Evolutionary conservation across 2,329 filamentous ascomycete genomes (phyloP), one percentile per base, ranked within the genome.

Genomic region (Hypoxylon sp.): DNA sequence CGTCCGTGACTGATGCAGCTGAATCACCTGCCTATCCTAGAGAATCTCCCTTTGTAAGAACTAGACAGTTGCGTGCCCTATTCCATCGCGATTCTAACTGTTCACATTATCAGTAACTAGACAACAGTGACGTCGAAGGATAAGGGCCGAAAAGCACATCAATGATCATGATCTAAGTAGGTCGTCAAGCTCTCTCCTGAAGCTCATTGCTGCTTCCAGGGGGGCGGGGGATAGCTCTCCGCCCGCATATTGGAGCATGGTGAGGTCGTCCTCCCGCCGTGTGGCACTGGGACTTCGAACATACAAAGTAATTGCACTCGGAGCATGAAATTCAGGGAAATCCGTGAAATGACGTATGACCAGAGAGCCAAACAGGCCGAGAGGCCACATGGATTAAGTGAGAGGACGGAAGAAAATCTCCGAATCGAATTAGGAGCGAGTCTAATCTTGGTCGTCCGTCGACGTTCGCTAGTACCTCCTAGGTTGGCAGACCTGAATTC

Each of bases 171-270:
- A 23, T n/a, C 15, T 29, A 24, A 47, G 43, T n/a, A n/a, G n/a
- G n/a, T n/a, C n/a, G 31, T 15, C n/a, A 15, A 35, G 31, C 31
- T 35, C 50, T 50, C 35, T 18, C 55, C 29, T 60, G 51, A 47
- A 60, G 43, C 29, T 56, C 35, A 35, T 61, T 53, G 59, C 60
- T 66, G 27, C 42, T 65, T 67, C 55, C 50, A 63, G 63, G 64
- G 60, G 60, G 55, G 49, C 65, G 66, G 67, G 64, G 56, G 49
- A 50, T 68, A 51, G 62, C 50, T 57, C 61, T 67, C 67, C 66
- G 67, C 50, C 55, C 5, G 15, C 57, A 58, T 56, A 64, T 62
- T 58, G 56, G 58, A 37, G 41, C 54, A 58, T 51, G 58, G 48
- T 63, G 61, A 56, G 46, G 40, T 21, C 18, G 8, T n/a, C 35